A percentile compares a stretch with the other conserved stretches of the same genome.
phyloP scores from a whole-genome alignment of 257 asterid genomes.

The Verbena officinalis region DNA sequence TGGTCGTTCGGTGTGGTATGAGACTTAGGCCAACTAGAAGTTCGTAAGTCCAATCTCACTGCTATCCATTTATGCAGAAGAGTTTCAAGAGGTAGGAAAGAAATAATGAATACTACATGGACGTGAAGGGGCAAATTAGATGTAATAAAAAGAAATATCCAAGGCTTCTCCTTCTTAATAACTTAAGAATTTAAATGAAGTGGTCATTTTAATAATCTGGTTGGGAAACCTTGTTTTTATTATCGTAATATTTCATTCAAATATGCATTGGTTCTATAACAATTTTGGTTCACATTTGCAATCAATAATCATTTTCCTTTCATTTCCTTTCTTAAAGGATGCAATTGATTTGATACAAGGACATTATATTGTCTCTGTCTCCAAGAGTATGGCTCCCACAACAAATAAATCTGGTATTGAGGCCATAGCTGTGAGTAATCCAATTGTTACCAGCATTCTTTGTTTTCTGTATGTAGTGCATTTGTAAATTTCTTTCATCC shows the following conservation, averaged over 20 bases:
- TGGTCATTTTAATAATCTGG: not conserved
- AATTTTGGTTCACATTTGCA: not conserved
- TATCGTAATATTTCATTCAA: not conserved
- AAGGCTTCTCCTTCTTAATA: too few species aligned
- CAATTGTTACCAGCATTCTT: constrained; percentile 1
- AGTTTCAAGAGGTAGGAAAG: too few species aligned
- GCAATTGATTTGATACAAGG: constrained; percentile 86
- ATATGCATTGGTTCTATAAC: not conserved
- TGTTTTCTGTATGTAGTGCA: not conserved
- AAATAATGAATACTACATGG: too few species aligned
- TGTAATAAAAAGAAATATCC: too few species aligned
- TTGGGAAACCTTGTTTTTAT: not conserved
- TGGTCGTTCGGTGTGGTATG: too few species aligned
- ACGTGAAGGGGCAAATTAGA: too few species aligned
- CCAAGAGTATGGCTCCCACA: constrained; percentile 46
- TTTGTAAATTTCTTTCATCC: constrained; percentile 13
- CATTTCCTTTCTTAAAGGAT: constrained; percentile 53
- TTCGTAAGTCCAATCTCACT: too few species aligned
- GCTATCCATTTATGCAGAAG: too few species aligned
- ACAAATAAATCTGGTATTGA: constrained; percentile 59
- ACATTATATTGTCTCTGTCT: constrained; percentile 52
- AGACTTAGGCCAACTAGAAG: too few species aligned
- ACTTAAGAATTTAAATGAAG: too few species aligned
- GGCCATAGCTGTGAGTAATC: constrained; percentile 65
- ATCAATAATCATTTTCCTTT: constrained; percentile 15